Percentiles rank a stretch among this genome's conserved stretches.
Conservation (phyloP, 225 moss, liverwort and hornwort genomes). For the Ulota crispa region DNA sequence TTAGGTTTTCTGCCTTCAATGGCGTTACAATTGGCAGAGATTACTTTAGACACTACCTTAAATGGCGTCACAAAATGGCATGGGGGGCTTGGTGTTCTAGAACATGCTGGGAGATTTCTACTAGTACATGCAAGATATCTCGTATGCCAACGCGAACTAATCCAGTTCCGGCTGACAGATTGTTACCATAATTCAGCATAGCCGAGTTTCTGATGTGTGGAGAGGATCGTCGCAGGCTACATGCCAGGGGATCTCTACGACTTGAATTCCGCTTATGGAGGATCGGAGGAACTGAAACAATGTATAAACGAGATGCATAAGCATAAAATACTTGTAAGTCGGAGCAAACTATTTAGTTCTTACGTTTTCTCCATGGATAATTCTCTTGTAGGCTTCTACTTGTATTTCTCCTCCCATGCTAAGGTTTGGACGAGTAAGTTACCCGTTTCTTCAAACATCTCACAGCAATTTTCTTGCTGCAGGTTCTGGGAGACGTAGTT, state of each 20-base stretch:
- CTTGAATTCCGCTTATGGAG: conserved; percentile 83
- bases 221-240: conserved; percentile 58
- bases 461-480: conserved; percentile 33
- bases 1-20: neutral
- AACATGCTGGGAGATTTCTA: neutral
- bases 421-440: neutral
- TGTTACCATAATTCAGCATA: neutral
- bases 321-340: conserved; percentile 70
- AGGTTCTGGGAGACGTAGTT: conserved; percentile 92
- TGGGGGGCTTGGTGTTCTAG: neutral
- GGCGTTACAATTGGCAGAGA: neutral
- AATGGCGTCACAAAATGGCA: neutral
- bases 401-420: neutral
- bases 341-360: neutral
- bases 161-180: neutral
- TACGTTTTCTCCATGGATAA: neutral
- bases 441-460: conserved; percentile 12
- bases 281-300: conserved; percentile 75
- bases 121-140: neutral
- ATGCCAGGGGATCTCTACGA: conserved; percentile 92
- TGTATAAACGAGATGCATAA: conserved; percentile 88
- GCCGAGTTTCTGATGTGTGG: conserved; percentile 15
- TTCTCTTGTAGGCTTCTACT: neutral
- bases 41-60: neutral
- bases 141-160: neutral